Percentiles rank a stretch among this genome's conserved stretches.
Conservation (phyloP, 495 filamentous ascomycete species). For the Aspergillus coremiiformis region DNA sequence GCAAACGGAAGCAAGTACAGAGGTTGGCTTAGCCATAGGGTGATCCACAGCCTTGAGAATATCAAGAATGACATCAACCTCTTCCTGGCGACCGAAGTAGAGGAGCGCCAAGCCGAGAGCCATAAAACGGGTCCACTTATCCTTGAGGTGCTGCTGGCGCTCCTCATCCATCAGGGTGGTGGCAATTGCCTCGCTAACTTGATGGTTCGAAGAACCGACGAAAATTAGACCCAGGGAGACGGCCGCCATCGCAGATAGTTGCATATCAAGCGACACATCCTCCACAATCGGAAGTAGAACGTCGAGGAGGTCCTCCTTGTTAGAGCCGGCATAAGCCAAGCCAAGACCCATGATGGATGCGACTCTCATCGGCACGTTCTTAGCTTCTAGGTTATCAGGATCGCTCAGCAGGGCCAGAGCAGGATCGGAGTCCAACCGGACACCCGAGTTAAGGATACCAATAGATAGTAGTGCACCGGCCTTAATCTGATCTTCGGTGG, state of each 20-base stretch:
- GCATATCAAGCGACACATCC: constrained; percentile 80
- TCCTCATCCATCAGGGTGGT: constrained; percentile 89
- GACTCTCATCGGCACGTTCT: constrained; percentile 65
- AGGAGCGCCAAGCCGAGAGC: constrained; percentile 87
- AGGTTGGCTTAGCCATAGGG: constrained; percentile 85
- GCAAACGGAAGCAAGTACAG: constrained; percentile 88
- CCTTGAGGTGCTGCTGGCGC: constrained; percentile 75
- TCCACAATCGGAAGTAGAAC: constrained; percentile 76
- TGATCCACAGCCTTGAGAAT: constrained; percentile 93
- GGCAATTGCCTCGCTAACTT: constrained; percentile 82
- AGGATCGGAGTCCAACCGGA: constrained; percentile 77
- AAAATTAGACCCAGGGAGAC: constrained; percentile 85
- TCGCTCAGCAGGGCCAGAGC: constrained; percentile 80
- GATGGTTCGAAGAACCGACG: constrained; percentile 83
- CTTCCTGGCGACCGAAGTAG: constrained; percentile 93
- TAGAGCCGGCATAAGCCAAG: constrained; percentile 85
- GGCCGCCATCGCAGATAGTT: constrained; percentile 92
- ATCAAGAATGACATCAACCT: constrained; percentile 91
- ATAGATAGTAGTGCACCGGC: constrained; percentile 85
- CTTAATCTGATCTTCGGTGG: constrained; percentile 73
- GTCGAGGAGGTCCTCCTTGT: constrained; percentile 75
- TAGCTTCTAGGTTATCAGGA: constrained; percentile 64
- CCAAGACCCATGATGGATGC: constrained; percentile 94
- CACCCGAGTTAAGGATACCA: constrained; percentile 89
- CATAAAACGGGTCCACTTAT: constrained; percentile 98